phyloP scores from a whole-genome alignment of 2,329 filamentous ascomycete species.

The Exophiala dermatitidis region DNA sequence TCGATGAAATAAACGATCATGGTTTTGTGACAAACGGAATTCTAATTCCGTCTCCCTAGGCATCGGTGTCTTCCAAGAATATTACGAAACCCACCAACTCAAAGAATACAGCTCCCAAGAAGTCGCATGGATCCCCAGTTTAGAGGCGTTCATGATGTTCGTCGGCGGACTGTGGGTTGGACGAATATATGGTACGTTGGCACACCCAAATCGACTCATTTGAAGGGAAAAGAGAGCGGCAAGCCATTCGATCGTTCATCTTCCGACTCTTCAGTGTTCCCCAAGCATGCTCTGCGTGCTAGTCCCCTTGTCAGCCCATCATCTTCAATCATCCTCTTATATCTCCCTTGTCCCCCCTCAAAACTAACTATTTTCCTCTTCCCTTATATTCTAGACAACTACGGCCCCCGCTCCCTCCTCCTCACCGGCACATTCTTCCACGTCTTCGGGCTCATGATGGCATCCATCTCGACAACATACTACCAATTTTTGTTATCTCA shows the following conservation, averaged over 20 bases:
- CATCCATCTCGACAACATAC: conserved; percentile 47
- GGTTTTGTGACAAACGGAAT: too few species aligned
- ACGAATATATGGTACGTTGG: conserved; percentile 19
- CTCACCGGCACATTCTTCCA: conserved; percentile 47
- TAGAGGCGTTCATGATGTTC: conserved; percentile 43
- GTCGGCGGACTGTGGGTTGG: conserved; percentile 27
- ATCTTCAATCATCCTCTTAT: not conserved
- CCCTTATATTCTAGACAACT: conserved; percentile 42
- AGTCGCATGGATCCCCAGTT: conserved; percentile 54
- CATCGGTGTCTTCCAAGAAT: conserved; percentile 53
- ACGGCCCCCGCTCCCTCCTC: conserved; percentile 53
- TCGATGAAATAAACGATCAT: too few species aligned
- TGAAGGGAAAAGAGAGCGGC: too few species aligned
- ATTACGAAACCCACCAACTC: conserved; percentile 49
- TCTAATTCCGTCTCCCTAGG: conserved; percentile 7
- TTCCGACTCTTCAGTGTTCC: too few species aligned
- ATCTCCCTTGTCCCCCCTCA: not conserved
- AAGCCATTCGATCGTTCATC: too few species aligned
- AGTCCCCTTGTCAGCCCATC: not conserved
- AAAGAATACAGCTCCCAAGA: conserved; percentile 45
- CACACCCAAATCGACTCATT: too few species aligned
- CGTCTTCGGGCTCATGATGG: conserved; percentile 55
- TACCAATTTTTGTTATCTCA: conserved; percentile 53
- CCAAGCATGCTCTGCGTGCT: not conserved
- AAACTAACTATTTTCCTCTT: not conserved